Conservation (phyloP, 1,139 yeast species). For the Keqinozyma sinolaborantium region DNA sequence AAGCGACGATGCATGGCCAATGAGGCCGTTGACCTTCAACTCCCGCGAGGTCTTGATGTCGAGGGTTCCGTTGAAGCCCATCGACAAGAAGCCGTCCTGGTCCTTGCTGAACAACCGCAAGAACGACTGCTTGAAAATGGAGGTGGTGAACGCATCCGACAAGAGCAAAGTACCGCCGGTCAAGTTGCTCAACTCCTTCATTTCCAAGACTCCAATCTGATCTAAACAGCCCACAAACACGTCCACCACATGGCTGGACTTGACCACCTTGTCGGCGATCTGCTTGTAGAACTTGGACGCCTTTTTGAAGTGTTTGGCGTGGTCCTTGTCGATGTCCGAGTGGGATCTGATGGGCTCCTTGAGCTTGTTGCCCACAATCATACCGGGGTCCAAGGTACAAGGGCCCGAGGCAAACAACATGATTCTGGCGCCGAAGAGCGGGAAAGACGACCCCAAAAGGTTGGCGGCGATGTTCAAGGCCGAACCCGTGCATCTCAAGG, state of each 20-base stretch:
- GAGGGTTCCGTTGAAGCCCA: slow-evolving; percentile 86
- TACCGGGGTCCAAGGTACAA: slow-evolving; percentile 92
- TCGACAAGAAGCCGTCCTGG: slow-evolving; percentile 73
- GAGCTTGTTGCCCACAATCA: slow-evolving; percentile 86
- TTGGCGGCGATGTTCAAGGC: slow-evolving; percentile 85
- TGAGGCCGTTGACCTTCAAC: slow-evolving; percentile 84
- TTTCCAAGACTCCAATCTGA: slow-evolving; percentile 96
- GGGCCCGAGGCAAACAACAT: slow-evolving; percentile 94
- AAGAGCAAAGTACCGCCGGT: slow-evolving; percentile 94
- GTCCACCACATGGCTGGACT: slow-evolving; percentile 85
- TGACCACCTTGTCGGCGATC: slow-evolving; percentile 63
- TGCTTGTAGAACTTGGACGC: slow-evolving; percentile 84
- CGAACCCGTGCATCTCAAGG: slow-evolving; percentile 90
- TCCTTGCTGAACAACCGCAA: slow-evolving; percentile 85
- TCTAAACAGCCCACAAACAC: slow-evolving; percentile 97
- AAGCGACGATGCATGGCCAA: slow-evolving; percentile 87
- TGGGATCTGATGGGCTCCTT: slow-evolving; percentile 97
- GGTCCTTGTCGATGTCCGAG: slow-evolving; percentile 78
- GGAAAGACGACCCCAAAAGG: slow-evolving; percentile 79
- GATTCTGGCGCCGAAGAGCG: slow-evolving; percentile 87
- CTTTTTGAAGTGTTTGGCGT: slow-evolving; percentile 87
- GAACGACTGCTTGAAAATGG: slow-evolving; percentile 92
- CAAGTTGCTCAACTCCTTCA: slow-evolving; percentile 82
- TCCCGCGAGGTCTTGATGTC: slow-evolving; percentile 89
- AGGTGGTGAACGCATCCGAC: slow-evolving; percentile 94